phyloP scores from a whole-genome alignment of 306 rosid species.

The Sicyos edulis region DNA sequence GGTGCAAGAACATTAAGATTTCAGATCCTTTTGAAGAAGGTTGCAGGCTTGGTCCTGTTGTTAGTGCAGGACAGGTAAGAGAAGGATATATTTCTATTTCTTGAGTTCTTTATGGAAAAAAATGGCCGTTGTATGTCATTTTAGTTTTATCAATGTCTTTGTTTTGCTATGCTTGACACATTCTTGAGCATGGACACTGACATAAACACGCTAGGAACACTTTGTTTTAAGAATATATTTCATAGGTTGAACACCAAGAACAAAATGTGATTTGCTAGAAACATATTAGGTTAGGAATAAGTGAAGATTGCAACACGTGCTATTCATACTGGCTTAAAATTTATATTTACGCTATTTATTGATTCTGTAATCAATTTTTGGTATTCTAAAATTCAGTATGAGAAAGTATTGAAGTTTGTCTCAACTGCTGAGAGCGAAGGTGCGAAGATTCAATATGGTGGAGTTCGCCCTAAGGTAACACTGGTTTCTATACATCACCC shows the following conservation, averaged over 20 bases:
- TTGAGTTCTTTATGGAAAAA: neutral
- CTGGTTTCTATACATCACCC: neutral
- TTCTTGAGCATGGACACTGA: neutral
- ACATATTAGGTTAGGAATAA: neutral
- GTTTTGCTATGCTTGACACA: neutral
- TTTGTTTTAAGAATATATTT: neutral
- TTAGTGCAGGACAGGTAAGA: conserved; percentile 76
- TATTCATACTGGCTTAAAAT: neutral
- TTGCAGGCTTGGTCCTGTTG: conserved; percentile 97
- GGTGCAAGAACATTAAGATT: conserved; percentile 76
- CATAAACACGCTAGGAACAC: neutral
- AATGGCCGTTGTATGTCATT: no score
- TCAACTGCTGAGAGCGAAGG: conserved; percentile 88
- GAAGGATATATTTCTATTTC: conserved; percentile 20
- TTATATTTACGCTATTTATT: conserved; percentile 1
- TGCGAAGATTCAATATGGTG: conserved; percentile 78
- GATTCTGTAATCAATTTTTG: conserved; percentile 32
- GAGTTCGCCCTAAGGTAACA: conserved; percentile 81
- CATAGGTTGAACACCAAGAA: neutral
- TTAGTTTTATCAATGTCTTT: neutral
- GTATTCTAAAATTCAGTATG: conserved; percentile 54
- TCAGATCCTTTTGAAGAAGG: conserved; percentile 98
- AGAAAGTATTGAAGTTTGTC: conserved; percentile 70
- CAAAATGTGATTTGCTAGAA: neutral
- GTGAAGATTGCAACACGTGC: neutral